A percentile compares a stretch with the other conserved stretches of the same genome.
Evolutionary conservation across 2,329 filamentous ascomycete species (phyloP).

Genomic region (Dactylellina drechsleri): DNA sequence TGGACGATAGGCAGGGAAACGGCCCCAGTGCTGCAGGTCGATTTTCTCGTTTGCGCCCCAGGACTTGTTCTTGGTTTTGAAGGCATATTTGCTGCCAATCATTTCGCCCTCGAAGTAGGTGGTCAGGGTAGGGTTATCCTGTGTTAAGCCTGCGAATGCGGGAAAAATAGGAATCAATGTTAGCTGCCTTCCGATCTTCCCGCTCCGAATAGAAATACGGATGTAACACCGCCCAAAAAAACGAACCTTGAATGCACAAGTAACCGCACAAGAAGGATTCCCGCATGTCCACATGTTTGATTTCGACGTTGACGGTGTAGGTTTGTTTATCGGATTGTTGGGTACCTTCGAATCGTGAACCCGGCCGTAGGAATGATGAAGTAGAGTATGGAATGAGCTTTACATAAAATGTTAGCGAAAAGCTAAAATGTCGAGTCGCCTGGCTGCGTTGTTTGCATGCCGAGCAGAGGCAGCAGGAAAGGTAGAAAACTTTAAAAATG

Average conservation of each 20-base stretch:
- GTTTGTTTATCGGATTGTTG: conserved; percentile 92
- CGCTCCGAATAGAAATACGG: background rate
- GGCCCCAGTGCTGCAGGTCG: conserved; percentile 90
- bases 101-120: conserved; percentile 99
- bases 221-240: conserved; percentile 1
- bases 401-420: conserved; percentile 50
- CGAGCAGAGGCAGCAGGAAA: conserved; percentile 8
- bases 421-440: background rate
- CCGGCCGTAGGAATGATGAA: conserved; percentile 85
- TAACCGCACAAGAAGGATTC: conserved; percentile 97
- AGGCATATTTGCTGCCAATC: conserved; percentile 93
- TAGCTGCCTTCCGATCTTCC: conserved; percentile 2
- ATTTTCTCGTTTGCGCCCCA: conserved; percentile 95
- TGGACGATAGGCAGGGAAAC: conserved; percentile 86
- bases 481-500: background rate
- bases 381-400: conserved; percentile 81
- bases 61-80: conserved; percentile 84
- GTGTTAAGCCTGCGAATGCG: conserved; percentile 77
- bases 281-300: conserved; percentile 93
- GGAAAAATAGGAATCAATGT: conserved; percentile 12
- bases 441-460: conserved; percentile 24
- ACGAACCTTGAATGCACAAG: conserved; percentile 87
- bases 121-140: conserved; percentile 95
- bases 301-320: conserved; percentile 95
- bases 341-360: conserved; percentile 87